phyloP scores from a whole-genome alignment of 140 eudicot genomes.

The Cichorium intybus region DNA sequence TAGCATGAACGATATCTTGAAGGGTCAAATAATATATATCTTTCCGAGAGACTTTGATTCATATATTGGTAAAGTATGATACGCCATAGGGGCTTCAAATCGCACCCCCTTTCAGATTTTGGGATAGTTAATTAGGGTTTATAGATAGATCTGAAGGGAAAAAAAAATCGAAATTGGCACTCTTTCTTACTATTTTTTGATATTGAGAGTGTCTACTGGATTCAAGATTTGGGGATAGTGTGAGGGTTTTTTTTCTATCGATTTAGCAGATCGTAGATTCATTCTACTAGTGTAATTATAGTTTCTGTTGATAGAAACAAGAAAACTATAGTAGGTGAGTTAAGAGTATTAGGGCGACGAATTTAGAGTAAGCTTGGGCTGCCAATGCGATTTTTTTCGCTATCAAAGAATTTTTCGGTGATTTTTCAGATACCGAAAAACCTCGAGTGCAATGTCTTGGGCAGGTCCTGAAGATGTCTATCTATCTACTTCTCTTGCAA shows the following conservation, averaged over 20 bases:
- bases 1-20: conserved; percentile 4
- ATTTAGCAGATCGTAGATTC: conserved; percentile 20
- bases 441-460: conserved; percentile 70
- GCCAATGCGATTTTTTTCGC: conserved; percentile 56
- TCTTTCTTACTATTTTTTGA: conserved; percentile 7
- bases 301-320: conserved; percentile 2
- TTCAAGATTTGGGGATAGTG: conserved; percentile 7
- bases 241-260: neutral
- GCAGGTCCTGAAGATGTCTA: conserved; percentile 79
- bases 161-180: neutral
- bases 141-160: conserved; percentile 16
- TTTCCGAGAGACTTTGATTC: neutral
- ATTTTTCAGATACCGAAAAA: conserved; percentile 39
- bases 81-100: conserved; percentile 9
- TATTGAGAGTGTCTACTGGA: conserved; percentile 14
- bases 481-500: conserved; percentile 88
- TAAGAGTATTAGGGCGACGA: neutral
- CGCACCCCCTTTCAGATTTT: conserved; percentile 29
- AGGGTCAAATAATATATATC: neutral
- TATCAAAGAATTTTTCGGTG: conserved; percentile 38
- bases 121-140: conserved; percentile 49
- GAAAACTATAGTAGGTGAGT: neutral
- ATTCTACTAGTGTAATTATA: neutral
- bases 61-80: neutral
- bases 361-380: conserved; percentile 23